These are phyloP conservation scores for Isatis lusitanica DNA, from an alignment of 441 rosid genomes.

Conservation along the genomic window DNA sequence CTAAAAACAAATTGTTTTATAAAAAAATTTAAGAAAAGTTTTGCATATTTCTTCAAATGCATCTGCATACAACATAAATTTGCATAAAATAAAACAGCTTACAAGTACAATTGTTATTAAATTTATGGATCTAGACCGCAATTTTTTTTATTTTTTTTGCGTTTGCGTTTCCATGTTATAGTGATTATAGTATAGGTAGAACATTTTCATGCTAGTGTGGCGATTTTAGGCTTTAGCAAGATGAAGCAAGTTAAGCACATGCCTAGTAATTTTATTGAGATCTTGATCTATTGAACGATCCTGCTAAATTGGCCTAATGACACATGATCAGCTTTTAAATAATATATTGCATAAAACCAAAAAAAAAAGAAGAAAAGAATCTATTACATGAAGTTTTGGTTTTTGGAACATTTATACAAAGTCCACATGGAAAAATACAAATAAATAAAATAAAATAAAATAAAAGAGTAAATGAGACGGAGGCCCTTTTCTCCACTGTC, in stretches of 20 bases:
- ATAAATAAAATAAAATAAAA: background rate
- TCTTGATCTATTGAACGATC: conserved; percentile 16
- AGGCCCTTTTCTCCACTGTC: conserved; percentile 13
- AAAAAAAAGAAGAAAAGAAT: background rate
- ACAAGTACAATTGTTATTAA: background rate
- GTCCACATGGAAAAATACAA: conserved; percentile 30
- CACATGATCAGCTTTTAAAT: conserved; percentile 11
- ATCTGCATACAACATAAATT: background rate
- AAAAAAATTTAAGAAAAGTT: background rate
- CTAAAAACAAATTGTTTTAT: background rate
- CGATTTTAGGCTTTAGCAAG: background rate
- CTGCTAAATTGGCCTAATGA: background rate
- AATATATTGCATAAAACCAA: background rate
- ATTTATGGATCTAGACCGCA: background rate
- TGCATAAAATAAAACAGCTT: too few relatives aligned
- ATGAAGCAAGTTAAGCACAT: conserved; percentile 13
- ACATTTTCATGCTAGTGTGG: conserved; percentile 3
- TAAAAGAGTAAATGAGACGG: conserved; percentile 19
- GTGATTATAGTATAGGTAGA: background rate
- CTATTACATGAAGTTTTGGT: background rate
- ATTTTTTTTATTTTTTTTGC: background rate
- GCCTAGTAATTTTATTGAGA: conserved; percentile 3
- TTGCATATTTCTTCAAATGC: background rate
- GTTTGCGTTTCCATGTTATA: background rate
- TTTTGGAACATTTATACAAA: background rate